Conservation (phyloP, 2,329 filamentous ascomycete genomes). For the Myriosclerotinia curreyana region DNA sequence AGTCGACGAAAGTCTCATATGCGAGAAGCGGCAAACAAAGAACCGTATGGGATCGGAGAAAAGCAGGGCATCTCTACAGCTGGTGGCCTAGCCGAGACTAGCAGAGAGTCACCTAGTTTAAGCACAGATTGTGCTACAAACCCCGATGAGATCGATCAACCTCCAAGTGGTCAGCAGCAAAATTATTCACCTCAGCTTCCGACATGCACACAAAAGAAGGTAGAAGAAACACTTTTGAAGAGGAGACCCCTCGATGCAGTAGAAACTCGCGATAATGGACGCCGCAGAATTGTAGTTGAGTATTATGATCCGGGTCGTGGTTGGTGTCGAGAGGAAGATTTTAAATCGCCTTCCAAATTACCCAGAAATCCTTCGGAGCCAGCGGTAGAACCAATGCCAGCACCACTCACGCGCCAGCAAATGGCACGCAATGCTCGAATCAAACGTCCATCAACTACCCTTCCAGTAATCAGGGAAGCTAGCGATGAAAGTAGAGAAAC, state of each 20-base stretch:
- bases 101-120: background rate
- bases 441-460: constrained; percentile 31
- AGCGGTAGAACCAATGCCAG: constrained; percentile 2
- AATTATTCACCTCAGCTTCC: background rate
- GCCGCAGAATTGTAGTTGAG: constrained; percentile 21
- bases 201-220: background rate
- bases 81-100: background rate
- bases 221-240: background rate
- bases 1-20: background rate
- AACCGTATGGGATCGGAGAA: background rate
- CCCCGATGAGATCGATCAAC: background rate
- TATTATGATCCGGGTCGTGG: constrained; percentile 26
- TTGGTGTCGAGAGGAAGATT: constrained; percentile 24
- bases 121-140: background rate
- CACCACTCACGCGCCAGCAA: constrained; percentile 28
- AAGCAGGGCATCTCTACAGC: background rate
- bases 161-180: background rate
- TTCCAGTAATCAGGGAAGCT: constrained; percentile 24
- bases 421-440: constrained; percentile 32
- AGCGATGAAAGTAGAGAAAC: background rate
- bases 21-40: background rate
- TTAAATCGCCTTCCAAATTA: background rate
- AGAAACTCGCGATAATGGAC: background rate
- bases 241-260: background rate
- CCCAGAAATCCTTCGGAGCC: background rate